Base-by-base conservation (phyloP, 768 basidiomycete genomes). In the Trametes cubensis region DNA sequence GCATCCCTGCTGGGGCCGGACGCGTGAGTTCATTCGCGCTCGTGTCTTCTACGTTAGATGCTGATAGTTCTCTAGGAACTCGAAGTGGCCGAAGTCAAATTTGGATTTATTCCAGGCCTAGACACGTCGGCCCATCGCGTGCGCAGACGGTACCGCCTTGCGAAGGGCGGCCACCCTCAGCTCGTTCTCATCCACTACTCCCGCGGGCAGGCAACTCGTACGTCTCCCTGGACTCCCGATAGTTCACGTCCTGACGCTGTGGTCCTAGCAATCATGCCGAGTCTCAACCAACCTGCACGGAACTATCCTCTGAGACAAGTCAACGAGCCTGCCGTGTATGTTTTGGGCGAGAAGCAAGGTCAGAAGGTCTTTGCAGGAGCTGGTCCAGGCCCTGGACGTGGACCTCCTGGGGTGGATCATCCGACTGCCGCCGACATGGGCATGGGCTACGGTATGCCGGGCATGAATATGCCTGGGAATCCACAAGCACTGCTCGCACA, bases 111-210 rank as follows among this genome's bases (percentile, higher is more conserved):
- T n/a, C 92, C 92, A 17, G 81, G 81, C 44, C 76, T 76, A 45
- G 92, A 94, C 64, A 70, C 77, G 10, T 77, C 70, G 61, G 91
- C 92, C 30, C 89, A 81, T 73, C 85, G 91, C 17, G 71, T 85
- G 49, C 82, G 92, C 50, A 78, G 90, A 51, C 85, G 89, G 6
- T 94, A 83, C 71, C 85, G 92, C 40, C 79, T 94, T 40, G 62
- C 75, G 45, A 91, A 89, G 70, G 90, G 89, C 28, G 89, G 90
- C 0, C 84, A 90, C 67, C 82, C 86, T 0, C 83, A 85, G 56
- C 81, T 93, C n/a, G 79, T 87, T 18, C 83, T 94, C 6, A 82
- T 92, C 0, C 90, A 94, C 69, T 94, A 93, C 70, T 79, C 83
- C 30, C 84, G 89, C 67, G 88, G 87, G 5, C 85, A 81, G 13